Percentiles rank a stretch among this genome's conserved stretches.
Conservation (phyloP, 306 rosid genomes). For the Mimosa bimucronata region DNA sequence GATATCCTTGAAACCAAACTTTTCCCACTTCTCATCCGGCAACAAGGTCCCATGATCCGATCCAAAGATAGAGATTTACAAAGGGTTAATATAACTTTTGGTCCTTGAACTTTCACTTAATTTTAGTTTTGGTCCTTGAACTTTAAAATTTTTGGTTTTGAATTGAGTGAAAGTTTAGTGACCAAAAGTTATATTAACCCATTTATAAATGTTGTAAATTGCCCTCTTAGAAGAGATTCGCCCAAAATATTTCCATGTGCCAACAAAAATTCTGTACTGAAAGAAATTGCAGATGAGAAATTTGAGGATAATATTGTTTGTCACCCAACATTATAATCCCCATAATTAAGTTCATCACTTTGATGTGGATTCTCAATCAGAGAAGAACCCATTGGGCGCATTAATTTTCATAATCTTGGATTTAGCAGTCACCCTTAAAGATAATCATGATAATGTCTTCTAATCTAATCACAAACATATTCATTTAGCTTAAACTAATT, state of each 20-base stretch:
- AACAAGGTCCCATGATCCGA: not conserved
- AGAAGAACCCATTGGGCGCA: not conserved
- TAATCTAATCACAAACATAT: conserved; percentile 28
- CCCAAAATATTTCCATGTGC: conserved; percentile 22
- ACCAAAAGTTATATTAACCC: too few species aligned
- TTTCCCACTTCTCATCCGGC: not conserved
- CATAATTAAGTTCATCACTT: not conserved
- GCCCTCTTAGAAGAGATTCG: conserved; percentile 38
- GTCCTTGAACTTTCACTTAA: too few species aligned
- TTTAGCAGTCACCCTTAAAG: conserved; percentile 7
- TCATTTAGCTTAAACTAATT: conserved; percentile 16
- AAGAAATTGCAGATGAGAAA: not conserved
- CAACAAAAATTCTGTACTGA: not conserved
- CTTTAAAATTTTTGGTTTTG: too few species aligned
- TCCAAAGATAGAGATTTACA: conserved; percentile 9
- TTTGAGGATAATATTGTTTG: not conserved
- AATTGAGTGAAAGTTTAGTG: too few species aligned
- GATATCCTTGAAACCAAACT: conserved; percentile 20
- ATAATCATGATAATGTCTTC: not conserved
- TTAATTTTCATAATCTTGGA: not conserved
- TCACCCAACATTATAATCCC: not conserved
- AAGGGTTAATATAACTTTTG: too few species aligned
- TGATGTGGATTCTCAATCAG: conserved; percentile 4
- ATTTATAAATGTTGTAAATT: not conserved
- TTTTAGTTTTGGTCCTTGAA: too few species aligned